Conservation (phyloP, 352 stramenopile species). For the Globisporangium viniferum region DNA sequence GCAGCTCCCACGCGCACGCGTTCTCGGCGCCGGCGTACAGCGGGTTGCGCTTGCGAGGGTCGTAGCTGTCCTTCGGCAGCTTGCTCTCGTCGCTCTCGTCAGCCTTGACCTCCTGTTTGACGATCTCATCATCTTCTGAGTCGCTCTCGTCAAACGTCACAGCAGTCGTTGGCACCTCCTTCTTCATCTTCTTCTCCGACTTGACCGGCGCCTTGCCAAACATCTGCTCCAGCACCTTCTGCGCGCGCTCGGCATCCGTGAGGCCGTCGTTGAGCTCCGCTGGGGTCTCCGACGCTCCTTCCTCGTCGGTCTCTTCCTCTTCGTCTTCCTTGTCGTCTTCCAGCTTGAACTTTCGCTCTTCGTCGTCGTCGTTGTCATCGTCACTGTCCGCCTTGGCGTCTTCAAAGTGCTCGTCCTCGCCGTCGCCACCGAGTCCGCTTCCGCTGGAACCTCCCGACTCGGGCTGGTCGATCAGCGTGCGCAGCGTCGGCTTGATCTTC, state of each 20-base stretch:
- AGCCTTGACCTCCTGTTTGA: constrained; percentile 1
- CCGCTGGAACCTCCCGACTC: constrained; percentile 24
- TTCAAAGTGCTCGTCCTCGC: constrained; percentile 58
- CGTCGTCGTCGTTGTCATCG: background rate
- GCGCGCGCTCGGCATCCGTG: constrained; percentile 46
- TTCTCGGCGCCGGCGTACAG: constrained; percentile 70
- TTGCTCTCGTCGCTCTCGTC: background rate
- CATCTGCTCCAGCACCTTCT: constrained; percentile 60
- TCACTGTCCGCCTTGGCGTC: constrained; percentile 33
- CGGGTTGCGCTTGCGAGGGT: constrained; percentile 87
- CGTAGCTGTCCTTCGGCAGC: constrained; percentile 48
- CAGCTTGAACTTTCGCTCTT: constrained; percentile 22
- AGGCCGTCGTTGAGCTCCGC: constrained; percentile 35
- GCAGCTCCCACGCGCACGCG: constrained; percentile 92
- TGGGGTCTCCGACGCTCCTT: constrained; percentile 23
- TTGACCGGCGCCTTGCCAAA: constrained; percentile 39
- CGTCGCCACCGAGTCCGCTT: constrained; percentile 5
- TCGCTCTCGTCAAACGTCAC: constrained; percentile 22
- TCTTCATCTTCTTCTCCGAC: constrained; percentile 17
- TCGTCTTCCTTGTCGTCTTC: constrained; percentile 45
- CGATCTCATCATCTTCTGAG: constrained; percentile 29
- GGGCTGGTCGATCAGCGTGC: constrained; percentile 67
- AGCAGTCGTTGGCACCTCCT: constrained; percentile 22
- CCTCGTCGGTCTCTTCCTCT: constrained; percentile 25
- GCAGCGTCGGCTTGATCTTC: constrained; percentile 75